phyloP scores from a whole-genome alignment of 495 filamentous ascomycete species.

The Lasiosphaeria ovina region DNA sequence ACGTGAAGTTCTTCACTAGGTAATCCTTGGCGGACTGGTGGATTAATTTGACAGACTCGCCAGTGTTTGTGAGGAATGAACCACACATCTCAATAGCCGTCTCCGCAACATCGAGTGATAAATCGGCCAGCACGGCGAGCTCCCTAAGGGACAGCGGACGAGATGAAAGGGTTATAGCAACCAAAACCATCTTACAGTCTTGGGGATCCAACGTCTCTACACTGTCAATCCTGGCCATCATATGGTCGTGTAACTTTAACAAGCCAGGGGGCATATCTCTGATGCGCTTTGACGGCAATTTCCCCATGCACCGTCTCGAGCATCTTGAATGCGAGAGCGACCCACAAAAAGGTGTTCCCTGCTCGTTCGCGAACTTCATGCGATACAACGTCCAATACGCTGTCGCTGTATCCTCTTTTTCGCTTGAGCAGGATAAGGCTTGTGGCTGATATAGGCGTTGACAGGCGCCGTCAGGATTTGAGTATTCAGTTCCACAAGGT shows the following conservation, averaged over 20 bases:
- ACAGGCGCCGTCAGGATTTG: conserved; percentile 17
- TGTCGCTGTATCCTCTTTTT: conserved; percentile 16
- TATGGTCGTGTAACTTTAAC: conserved; percentile 21
- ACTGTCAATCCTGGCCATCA: conserved; percentile 12
- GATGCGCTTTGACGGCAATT: conserved; percentile 10
- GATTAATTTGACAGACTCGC: conserved; percentile 33
- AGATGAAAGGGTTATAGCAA: conserved; percentile 18
- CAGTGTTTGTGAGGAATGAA: conserved; percentile 33
- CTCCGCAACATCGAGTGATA: conserved; percentile 5
- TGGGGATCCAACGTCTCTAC: conserved; percentile 5
- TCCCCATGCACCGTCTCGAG: conserved; percentile 11
- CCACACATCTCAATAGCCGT: conserved; percentile 26
- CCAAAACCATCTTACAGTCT: conserved; percentile 26
- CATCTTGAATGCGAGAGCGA: conserved; percentile 22
- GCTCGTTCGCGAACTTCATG: conserved; percentile 21
- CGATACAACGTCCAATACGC: conserved; percentile 20
- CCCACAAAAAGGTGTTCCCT: conserved; percentile 38
- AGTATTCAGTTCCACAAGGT: conserved; percentile 24
- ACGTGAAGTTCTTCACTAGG: conserved; percentile 13
- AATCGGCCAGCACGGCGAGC: conserved; percentile 22
- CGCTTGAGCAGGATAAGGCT: conserved; percentile 24
- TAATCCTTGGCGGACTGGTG: conserved; percentile 48
- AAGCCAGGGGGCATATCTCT: conserved; percentile 16
- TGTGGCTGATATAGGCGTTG: conserved; percentile 34
- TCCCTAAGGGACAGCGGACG: conserved; percentile 29